These are phyloP conservation scores for Globisporangium perplexum DNA, from an alignment of 352 stramenopile genomes.

Conservation along the genomic window DNA sequence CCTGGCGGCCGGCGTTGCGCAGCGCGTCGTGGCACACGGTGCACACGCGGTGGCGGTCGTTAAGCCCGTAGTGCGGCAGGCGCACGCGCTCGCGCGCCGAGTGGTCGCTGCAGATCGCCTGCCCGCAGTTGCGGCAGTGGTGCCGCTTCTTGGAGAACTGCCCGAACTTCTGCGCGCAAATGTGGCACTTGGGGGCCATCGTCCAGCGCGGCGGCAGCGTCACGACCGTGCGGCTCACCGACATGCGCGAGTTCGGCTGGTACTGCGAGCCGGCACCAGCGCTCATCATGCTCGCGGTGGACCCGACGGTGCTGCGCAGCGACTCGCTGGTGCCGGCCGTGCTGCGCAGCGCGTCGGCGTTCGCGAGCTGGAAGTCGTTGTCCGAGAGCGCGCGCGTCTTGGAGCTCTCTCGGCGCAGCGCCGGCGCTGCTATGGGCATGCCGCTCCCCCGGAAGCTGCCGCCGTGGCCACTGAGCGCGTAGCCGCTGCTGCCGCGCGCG, in stretches of 20 bases:
- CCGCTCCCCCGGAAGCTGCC: background rate
- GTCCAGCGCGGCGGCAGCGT: constrained; percentile 78
- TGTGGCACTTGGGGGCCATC: constrained; percentile 79
- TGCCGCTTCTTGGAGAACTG: constrained; percentile 78
- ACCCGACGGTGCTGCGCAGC: constrained; percentile 24
- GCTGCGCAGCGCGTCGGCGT: constrained; percentile 2
- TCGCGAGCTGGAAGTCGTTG: constrained; percentile 41
- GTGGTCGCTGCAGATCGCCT: constrained; percentile 83
- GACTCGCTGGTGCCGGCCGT: constrained; percentile 5
- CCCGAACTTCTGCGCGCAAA: constrained; percentile 78
- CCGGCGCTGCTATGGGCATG: background rate
- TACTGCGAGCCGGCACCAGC: constrained; percentile 13
- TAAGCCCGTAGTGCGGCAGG: constrained; percentile 77
- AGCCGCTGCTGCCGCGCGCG: constrained; percentile 8
- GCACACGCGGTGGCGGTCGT: constrained; percentile 74
- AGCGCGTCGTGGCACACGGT: constrained; percentile 76
- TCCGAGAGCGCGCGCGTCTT: constrained; percentile 64
- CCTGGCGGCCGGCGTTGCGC: constrained; percentile 40
- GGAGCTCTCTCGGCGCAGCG: constrained; percentile 18
- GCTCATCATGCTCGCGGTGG: constrained; percentile 6
- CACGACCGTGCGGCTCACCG: constrained; percentile 27
- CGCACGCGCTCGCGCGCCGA: constrained; percentile 78
- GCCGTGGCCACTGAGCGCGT: background rate
- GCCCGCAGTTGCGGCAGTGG: constrained; percentile 84
- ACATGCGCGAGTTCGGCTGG: constrained; percentile 31